Conservation (phyloP, 257 asterid genomes). For the Gentiana dahurica region DNA sequence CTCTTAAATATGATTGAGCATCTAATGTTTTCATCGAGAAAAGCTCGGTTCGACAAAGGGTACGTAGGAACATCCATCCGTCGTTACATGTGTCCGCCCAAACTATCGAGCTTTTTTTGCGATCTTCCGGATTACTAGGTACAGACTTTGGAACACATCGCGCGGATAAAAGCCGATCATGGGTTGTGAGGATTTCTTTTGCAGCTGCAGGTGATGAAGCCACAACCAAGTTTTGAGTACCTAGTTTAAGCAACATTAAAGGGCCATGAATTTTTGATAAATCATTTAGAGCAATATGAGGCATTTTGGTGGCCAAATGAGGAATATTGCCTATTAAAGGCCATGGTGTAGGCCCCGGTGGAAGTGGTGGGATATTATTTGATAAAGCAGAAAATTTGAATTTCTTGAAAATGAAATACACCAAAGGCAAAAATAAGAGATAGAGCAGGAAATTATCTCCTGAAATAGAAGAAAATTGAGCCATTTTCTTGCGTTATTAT, state of each 20-base stretch:
- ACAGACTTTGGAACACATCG: constrained; percentile 21
- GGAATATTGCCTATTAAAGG: too few relatives aligned
- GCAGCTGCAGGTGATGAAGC: constrained; percentile 25
- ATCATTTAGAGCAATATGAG: too few relatives aligned
- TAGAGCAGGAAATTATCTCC: too few relatives aligned
- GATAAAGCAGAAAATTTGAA: too few relatives aligned
- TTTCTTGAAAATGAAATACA: too few relatives aligned
- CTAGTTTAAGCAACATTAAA: constrained; percentile 11
- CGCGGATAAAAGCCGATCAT: constrained; percentile 22
- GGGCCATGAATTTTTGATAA: too few relatives aligned
- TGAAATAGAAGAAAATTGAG: too few relatives aligned
- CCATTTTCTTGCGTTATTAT: too few relatives aligned
- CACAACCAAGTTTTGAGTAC: constrained; percentile 20
- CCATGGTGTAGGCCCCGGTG: too few relatives aligned
- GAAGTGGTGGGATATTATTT: too few relatives aligned
- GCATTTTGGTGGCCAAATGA: too few relatives aligned
- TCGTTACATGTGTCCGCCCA: constrained; percentile 22
- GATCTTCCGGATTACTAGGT: constrained; percentile 11
- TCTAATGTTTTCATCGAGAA: constrained; percentile 16
- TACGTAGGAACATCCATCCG: constrained; percentile 1
- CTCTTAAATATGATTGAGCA: constrained; percentile 13
- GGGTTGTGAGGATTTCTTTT: constrained; percentile 21
- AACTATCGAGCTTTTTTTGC: constrained; percentile 14
- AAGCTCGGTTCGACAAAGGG: constrained; percentile 2
- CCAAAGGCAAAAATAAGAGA: too few relatives aligned